phyloP scores from a whole-genome alignment of 2,329 filamentous ascomycete species.

The Lecanicillium sp. region DNA sequence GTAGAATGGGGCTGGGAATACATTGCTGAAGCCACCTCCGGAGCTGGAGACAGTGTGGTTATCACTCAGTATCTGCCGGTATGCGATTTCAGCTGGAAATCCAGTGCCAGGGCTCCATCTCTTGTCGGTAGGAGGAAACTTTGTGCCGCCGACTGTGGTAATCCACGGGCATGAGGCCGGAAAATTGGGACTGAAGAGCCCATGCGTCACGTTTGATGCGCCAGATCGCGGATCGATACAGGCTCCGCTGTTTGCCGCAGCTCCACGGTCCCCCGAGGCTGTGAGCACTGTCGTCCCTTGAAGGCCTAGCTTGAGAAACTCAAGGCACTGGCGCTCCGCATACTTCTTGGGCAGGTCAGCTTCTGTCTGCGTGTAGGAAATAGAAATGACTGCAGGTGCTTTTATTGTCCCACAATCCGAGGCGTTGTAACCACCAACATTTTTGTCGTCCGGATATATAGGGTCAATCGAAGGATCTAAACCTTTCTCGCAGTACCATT shows the following conservation, averaged over 20 bases:
- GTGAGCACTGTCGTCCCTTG: neutral
- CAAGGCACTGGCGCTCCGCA: slow-evolving; percentile 1
- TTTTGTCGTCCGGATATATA: neutral
- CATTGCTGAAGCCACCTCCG: neutral
- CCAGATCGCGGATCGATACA: neutral
- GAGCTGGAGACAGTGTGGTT: neutral
- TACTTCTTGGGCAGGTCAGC: neutral
- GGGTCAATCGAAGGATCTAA: neutral
- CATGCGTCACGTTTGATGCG: neutral
- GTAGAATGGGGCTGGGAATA: neutral
- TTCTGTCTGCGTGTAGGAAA: neutral
- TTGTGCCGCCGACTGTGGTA: neutral
- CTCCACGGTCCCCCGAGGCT: neutral
- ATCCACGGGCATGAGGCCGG: slow-evolving; percentile 2
- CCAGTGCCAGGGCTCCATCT: too few species aligned
- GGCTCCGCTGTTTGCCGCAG: neutral
- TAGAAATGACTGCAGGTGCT: neutral
- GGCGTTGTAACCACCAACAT: neutral
- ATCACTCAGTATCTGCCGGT: too few species aligned
- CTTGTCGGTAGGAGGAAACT: neutral
- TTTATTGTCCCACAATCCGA: neutral
- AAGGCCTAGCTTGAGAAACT: slow-evolving; percentile 1
- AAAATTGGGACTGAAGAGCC: neutral
- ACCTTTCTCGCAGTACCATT: neutral
- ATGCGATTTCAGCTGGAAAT: too few species aligned